Conservation (phyloP, 305 asterid genomes). For the Solanum hybrid region DNA sequence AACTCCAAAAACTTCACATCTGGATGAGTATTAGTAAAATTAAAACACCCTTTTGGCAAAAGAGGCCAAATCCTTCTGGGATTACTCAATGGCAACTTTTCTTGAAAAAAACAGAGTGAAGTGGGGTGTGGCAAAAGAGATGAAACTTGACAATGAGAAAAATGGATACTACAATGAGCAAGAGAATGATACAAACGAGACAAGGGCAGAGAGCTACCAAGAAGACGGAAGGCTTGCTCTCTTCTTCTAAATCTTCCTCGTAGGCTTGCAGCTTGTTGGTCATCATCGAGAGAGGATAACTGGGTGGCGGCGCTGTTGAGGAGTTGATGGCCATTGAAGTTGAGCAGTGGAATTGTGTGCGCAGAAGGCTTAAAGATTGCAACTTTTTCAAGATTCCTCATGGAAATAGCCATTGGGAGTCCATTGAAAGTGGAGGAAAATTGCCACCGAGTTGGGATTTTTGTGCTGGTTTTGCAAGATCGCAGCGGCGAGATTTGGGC, state of each 20-base stretch:
- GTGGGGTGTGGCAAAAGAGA: slow-evolving; percentile 67
- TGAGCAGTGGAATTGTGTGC: background rate
- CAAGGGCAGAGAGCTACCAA: slow-evolving; percentile 78
- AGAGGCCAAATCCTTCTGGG: background rate
- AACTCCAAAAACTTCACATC: background rate
- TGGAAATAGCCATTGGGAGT: background rate
- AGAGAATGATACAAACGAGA: slow-evolving; percentile 47
- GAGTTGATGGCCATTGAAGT: slow-evolving; percentile 16
- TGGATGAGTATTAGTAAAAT: background rate
- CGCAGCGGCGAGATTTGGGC: background rate
- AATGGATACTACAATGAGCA: slow-evolving; percentile 34
- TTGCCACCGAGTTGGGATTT: background rate
- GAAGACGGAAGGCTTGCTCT: slow-evolving; percentile 30
- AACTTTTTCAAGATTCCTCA: slow-evolving; percentile 2
- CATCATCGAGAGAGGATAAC: slow-evolving; percentile 2
- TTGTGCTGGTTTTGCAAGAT: background rate
- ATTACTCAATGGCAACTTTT: slow-evolving; percentile 37
- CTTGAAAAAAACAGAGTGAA: slow-evolving; percentile 47
- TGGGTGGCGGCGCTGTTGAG: slow-evolving; percentile 11
- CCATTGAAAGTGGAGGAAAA: background rate
- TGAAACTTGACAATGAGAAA: slow-evolving; percentile 58
- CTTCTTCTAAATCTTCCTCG: slow-evolving; percentile 37
- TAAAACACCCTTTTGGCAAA: background rate
- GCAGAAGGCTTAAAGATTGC: background rate
- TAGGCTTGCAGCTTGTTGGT: slow-evolving; percentile 20